These are phyloP conservation scores for Colletotrichum plurivorum DNA, from an alignment of 2,329 filamentous ascomycete genomes.

Conservation along the genomic window DNA sequence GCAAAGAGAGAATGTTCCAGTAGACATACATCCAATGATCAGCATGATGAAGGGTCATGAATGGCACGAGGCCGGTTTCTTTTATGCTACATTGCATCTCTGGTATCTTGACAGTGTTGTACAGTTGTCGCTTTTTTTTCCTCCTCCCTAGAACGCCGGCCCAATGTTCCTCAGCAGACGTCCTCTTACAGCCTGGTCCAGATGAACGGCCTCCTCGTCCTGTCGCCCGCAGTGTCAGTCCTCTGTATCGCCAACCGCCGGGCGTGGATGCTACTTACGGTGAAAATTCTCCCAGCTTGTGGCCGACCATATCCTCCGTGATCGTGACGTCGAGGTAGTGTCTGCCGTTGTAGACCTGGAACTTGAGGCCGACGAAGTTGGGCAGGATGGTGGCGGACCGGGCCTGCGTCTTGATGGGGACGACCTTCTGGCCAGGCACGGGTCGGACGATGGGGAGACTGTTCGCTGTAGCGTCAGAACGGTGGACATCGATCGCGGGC, in stretches of 20 bases:
- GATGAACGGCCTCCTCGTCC: constrained; percentile 72
- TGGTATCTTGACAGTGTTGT: constrained; percentile 39
- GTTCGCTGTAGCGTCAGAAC: constrained; percentile 34
- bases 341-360: constrained; percentile 94
- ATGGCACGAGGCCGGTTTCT: constrained; percentile 24
- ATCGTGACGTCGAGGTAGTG: constrained; percentile 85
- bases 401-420: constrained; percentile 87
- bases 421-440: constrained; percentile 72
- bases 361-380: constrained; percentile 90
- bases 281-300: constrained; percentile 94
- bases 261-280: constrained; percentile 71
- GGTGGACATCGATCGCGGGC: constrained; percentile 44
- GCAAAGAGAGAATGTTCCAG: constrained; percentile 7
- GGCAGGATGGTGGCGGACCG: constrained; percentile 91
- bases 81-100: constrained; percentile 33
- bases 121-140: constrained; percentile 25
- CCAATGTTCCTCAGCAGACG: neutral
- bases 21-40: constrained; percentile 4
- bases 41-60: constrained; percentile 23
- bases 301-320: constrained; percentile 96
- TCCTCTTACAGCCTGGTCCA: constrained; percentile 51
- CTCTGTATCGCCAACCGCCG: neutral
- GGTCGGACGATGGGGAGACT: constrained; percentile 76
- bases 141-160: constrained; percentile 8
- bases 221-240: constrained; percentile 45